Base-by-base conservation (phyloP, 305 asterid genomes). In the Galium porrigens region DNA sequence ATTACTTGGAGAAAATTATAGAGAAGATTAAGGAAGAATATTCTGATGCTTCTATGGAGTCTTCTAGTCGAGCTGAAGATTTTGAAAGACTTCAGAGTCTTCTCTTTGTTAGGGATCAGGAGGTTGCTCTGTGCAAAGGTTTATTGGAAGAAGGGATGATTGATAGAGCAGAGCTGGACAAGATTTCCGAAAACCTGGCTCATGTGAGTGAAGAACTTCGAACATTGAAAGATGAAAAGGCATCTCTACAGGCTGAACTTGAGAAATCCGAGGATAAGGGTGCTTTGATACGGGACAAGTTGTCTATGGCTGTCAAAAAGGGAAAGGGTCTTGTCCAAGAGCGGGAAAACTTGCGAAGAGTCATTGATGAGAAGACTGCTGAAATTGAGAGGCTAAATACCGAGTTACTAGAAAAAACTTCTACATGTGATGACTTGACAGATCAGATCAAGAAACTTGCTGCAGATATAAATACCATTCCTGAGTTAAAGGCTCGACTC, bases 261-360 rank as follows among this genome's bases (percentile, higher is more conserved):
- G 84, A 73, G 68, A 88, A 82, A 74, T 75, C 83, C 63, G 99
- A 90, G 88, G 96, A 87, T 70, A 90, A 88, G 79, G 78, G 81
- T 74, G 80, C 83, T 75, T 70, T 82, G 69, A 70, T 94, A 73
- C 86, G 87, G 75, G 99, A 90, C 14, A 94, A 94, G 80, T 77
- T 94, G 67, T 82, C 99, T 41, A 81, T 85, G 94, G 99, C 99
- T 53, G 90, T 90, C 57, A 94, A 94, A 73, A 94, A 94, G 65
- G 99, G 99, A 58, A 94, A 94, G 78, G 96, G 95, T 64, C 95
- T 94, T 57, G 85, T 87, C 74, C 97, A 90, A 75, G 99, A 94
- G 55, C 80, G 95, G 70, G 99, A 94, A 74, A 94, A 79, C 58
- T 61, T 90, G 83, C 90, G 76, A 84, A 80, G 84, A 77, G 71